phyloP scores from a whole-genome alignment of 2,329 filamentous ascomycete species.

The Trichoderma breve region DNA sequence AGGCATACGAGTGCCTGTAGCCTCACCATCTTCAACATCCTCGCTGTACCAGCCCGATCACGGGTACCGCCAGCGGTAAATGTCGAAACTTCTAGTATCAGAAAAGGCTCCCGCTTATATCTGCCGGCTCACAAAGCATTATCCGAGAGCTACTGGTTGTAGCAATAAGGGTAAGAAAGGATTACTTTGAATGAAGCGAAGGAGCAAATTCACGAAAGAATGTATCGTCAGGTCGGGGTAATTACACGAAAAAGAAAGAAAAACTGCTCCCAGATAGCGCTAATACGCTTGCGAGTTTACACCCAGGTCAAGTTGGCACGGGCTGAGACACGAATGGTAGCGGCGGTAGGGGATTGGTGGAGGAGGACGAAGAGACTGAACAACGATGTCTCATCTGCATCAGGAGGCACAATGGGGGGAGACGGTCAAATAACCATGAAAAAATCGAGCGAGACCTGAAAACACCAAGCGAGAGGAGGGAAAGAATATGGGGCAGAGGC shows the following conservation, averaged over 20 bases:
- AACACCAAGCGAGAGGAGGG: not conserved
- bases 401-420: slow-evolving; percentile 9
- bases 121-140: slow-evolving; percentile 24
- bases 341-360: slow-evolving; percentile 3
- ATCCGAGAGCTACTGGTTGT: slow-evolving; percentile 9
- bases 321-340: slow-evolving; percentile 17
- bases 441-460: not conserved
- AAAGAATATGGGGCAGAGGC: not conserved
- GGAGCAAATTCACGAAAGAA: slow-evolving; percentile 12
- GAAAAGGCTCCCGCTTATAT: slow-evolving; percentile 23
- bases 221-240: not conserved
- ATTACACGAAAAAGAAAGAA: not conserved
- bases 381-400: slow-evolving; percentile 12
- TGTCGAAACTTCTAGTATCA: slow-evolving; percentile 20
- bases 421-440: slow-evolving; percentile 2
- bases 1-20: slow-evolving; percentile 42
- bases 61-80: slow-evolving; percentile 5
- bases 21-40: slow-evolving; percentile 38
- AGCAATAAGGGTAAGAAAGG: not conserved
- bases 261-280: not conserved
- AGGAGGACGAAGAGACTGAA: not conserved
- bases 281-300: not conserved
- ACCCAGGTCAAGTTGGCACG: slow-evolving; percentile 2
- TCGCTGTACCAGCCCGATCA: not conserved
- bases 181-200: not conserved